Conservation (phyloP, 202 grass and related monocot species). For the Eragrostis tef region DNA sequence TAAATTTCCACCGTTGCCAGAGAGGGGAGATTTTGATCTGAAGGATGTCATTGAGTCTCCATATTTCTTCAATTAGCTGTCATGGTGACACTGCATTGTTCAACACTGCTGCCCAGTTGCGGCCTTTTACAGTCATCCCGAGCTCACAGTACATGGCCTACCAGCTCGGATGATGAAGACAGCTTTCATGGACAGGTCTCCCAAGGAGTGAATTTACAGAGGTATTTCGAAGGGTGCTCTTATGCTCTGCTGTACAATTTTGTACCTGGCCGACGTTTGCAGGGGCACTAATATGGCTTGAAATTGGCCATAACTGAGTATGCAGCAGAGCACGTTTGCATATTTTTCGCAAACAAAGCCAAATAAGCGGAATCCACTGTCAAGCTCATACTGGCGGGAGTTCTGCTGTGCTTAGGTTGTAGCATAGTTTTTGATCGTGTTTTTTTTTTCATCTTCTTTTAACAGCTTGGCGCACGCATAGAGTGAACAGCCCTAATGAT, state of each 20-base stretch:
- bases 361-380: conserved; percentile 18
- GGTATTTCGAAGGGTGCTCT: conserved; percentile 24
- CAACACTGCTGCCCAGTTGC: background rate
- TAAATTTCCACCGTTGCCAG: conserved; percentile 78
- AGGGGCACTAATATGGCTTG: conserved; percentile 22
- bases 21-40: conserved; percentile 84
- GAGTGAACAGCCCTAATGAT: conserved; percentile 6
- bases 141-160: conserved; percentile 27
- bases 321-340: background rate
- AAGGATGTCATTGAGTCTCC: conserved; percentile 78
- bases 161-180: conserved; percentile 34
- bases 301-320: conserved; percentile 20
- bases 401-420: conserved; percentile 12
- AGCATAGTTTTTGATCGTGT: background rate
- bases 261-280: background rate
- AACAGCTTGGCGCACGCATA: background rate
- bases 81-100: background rate
- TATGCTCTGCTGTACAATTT: conserved; percentile 16
- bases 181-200: conserved; percentile 24
- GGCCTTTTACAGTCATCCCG: background rate
- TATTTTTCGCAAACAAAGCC: conserved; percentile 5
- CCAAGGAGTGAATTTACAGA: conserved; percentile 17
- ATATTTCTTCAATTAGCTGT: conserved; percentile 90
- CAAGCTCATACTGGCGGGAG: background rate
- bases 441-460: background rate